Conservation (phyloP, 2,329 filamentous ascomycete species). For the Drechslerella coelobrocha region DNA sequence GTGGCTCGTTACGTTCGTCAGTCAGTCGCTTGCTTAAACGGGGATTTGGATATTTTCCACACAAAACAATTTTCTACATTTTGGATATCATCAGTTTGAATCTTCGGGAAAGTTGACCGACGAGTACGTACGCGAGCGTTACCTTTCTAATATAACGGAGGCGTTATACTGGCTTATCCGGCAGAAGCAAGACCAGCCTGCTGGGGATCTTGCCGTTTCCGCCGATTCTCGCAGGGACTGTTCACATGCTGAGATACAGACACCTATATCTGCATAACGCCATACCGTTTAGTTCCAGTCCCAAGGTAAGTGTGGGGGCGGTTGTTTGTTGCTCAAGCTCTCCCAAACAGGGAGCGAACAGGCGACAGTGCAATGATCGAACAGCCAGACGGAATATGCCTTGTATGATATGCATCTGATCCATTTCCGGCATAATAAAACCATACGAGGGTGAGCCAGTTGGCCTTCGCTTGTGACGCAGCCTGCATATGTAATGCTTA, state of each 20-base stretch:
- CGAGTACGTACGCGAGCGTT: background rate
- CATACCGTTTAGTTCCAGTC: constrained; percentile 49
- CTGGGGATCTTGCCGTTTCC: constrained; percentile 49
- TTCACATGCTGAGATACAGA: constrained; percentile 5
- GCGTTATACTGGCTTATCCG: constrained; percentile 41
- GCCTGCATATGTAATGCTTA: background rate
- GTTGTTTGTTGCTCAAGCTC: constrained; percentile 14
- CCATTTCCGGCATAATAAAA: constrained; percentile 2
- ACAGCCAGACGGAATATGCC: constrained; percentile 2
- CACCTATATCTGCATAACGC: constrained; percentile 46
- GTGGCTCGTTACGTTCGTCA: no score
- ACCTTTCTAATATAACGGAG: constrained; percentile 8
- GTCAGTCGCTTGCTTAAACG: no score
- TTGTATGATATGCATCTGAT: constrained; percentile 4
- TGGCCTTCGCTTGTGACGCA: background rate
- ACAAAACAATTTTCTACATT: background rate
- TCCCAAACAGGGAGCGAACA: constrained; percentile 40
- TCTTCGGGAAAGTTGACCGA: constrained; percentile 45
- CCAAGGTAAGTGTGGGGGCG: constrained; percentile 48
- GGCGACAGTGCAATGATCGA: constrained; percentile 42
- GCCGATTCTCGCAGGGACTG: constrained; percentile 43
- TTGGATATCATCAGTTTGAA: background rate
- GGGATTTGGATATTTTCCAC: background rate
- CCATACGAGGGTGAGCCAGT: background rate
- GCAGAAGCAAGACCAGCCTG: constrained; percentile 42